phyloP scores from a whole-genome alignment of 305 asterid genomes.

The Stenogyne calaminthoides region DNA sequence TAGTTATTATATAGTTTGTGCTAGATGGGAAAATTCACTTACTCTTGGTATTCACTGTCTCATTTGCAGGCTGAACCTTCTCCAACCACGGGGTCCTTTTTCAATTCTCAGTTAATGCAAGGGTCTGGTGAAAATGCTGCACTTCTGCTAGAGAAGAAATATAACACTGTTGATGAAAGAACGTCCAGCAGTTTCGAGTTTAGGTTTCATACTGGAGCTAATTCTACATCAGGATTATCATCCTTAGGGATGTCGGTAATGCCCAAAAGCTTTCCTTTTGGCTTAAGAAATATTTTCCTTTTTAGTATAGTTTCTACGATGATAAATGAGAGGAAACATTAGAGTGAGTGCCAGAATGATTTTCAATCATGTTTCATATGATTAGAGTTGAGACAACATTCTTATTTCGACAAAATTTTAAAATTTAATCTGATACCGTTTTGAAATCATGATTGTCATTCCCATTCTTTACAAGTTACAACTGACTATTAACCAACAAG shows the following conservation, averaged over 20 bases:
- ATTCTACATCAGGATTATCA: slow-evolving; percentile 54
- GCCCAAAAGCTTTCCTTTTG: slow-evolving; percentile 23
- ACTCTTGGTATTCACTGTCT: slow-evolving; percentile 27
- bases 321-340: not conserved
- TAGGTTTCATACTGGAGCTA: slow-evolving; percentile 67
- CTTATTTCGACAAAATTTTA: not conserved
- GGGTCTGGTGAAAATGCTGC: slow-evolving; percentile 54
- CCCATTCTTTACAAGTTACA: slow-evolving; percentile 5
- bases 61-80: slow-evolving; percentile 94
- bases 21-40: slow-evolving; percentile 17
- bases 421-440: not conserved
- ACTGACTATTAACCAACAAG: slow-evolving; percentile 17
- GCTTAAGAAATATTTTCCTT: slow-evolving; percentile 1
- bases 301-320: not conserved
- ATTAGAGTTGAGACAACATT: not conserved
- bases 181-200: slow-evolving; percentile 71
- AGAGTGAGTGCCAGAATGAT: slow-evolving; percentile 15
- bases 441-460: slow-evolving; percentile 8
- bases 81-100: slow-evolving; percentile 96
- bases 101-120: slow-evolving; percentile 70
- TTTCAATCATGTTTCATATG: slow-evolving; percentile 10
- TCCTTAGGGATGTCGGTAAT: slow-evolving; percentile 56
- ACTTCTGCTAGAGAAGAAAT: slow-evolving; percentile 42
- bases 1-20: slow-evolving; percentile 13
- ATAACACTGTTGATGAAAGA: slow-evolving; percentile 40